Percentiles rank a stretch among this genome's conserved stretches.
Conservation (phyloP, 2,329 filamentous ascomycete species). For the Allantophomopsis cytisporea region DNA sequence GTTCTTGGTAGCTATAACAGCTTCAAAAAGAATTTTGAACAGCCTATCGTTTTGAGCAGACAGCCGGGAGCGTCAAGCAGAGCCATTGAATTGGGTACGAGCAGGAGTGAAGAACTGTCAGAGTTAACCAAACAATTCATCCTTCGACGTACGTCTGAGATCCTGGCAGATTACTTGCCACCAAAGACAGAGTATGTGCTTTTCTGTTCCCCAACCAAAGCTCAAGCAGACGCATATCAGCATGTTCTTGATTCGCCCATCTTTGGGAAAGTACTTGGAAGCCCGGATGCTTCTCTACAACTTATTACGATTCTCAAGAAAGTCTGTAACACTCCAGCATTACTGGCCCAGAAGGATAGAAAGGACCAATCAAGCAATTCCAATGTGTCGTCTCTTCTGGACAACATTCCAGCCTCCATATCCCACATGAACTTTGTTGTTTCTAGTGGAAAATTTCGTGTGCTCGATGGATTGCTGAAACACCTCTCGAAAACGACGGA, state of each 20-base stretch:
- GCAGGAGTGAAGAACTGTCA: slow-evolving; percentile 75
- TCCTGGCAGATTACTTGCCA: slow-evolving; percentile 76
- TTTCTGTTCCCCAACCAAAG: slow-evolving; percentile 79
- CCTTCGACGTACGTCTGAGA: slow-evolving; percentile 75
- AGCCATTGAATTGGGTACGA: slow-evolving; percentile 57
- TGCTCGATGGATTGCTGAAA: slow-evolving; percentile 52
- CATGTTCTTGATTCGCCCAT: slow-evolving; percentile 49
- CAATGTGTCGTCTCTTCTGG: slow-evolving; percentile 27
- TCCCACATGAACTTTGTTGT: slow-evolving; percentile 37
- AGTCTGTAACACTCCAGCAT: slow-evolving; percentile 56
- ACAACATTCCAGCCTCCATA: slow-evolving; percentile 38
- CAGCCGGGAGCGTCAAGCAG: slow-evolving; percentile 39
- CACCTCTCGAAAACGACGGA: slow-evolving; percentile 43
- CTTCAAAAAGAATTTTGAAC: slow-evolving; percentile 94
- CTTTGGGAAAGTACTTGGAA: slow-evolving; percentile 48
- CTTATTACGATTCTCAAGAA: slow-evolving; percentile 64
- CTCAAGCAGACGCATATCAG: slow-evolving; percentile 80
- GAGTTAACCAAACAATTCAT: slow-evolving; percentile 85
- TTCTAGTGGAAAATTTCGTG: slow-evolving; percentile 51
- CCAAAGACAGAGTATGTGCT: slow-evolving; percentile 95
- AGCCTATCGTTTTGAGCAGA: slow-evolving; percentile 61
- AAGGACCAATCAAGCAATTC: slow-evolving; percentile 18
- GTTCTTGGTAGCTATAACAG: slow-evolving; percentile 89
- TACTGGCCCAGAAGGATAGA: slow-evolving; percentile 37
- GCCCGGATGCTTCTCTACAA: slow-evolving; percentile 47